Percentiles rank a stretch among this genome's conserved stretches.
phyloP scores from a whole-genome alignment of 495 filamentous ascomycete species.

The Platismatia glauca region DNA sequence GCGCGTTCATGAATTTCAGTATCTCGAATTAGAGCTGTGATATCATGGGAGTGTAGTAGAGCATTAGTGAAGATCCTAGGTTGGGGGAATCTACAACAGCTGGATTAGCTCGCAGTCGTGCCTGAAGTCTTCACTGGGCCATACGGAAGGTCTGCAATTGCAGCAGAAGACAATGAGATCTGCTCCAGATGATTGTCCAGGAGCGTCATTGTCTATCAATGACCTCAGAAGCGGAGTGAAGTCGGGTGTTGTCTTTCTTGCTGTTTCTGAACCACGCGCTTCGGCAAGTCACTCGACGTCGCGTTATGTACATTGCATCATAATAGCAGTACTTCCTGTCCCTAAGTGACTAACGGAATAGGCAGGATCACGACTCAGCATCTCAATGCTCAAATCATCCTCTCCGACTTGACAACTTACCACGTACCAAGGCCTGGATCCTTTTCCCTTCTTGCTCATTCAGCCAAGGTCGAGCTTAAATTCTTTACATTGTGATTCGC shows the following conservation, averaged over 20 bases:
- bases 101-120: conserved; percentile 5
- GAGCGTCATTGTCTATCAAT: conserved; percentile 51
- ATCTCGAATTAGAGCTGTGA: conserved; percentile 88
- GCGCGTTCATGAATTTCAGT: conserved; percentile 93
- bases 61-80: conserved; percentile 97
- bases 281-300: conserved; percentile 4
- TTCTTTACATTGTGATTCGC: neutral
- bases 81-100: conserved; percentile 58
- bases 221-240: neutral
- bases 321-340: neutral
- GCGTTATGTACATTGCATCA: conserved; percentile 1
- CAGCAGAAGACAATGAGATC: conserved; percentile 70
- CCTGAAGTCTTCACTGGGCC: conserved; percentile 25
- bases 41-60: conserved; percentile 76
- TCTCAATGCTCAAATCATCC: conserved; percentile 10
- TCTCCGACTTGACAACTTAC: conserved; percentile 7
- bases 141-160: conserved; percentile 77
- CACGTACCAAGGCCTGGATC: neutral
- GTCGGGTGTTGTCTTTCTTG: neutral
- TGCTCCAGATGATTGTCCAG: conserved; percentile 84
- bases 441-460: neutral
- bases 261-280: conserved; percentile 3
- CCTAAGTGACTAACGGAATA: neutral
- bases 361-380: conserved; percentile 12
- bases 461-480: neutral